Evolutionary conservation across 2,329 filamentous ascomycete genomes (phyloP).

Genomic region (Colletotrichum spinosum): DNA sequence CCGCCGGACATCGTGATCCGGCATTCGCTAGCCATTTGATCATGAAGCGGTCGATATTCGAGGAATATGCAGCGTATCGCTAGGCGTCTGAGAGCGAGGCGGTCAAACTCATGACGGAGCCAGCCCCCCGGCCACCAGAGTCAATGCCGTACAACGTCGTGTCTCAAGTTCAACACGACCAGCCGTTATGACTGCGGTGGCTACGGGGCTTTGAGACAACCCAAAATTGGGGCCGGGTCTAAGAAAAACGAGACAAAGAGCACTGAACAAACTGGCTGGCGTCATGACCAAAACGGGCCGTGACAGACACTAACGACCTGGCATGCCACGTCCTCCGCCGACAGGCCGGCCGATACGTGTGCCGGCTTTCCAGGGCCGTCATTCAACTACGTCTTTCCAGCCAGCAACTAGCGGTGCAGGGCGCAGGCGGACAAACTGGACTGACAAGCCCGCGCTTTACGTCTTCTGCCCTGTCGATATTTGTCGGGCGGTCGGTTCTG

Average conservation of each 20-base stretch:
- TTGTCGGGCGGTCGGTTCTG: constrained; percentile 34
- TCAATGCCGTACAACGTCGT: constrained; percentile 30
- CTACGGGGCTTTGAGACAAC: constrained; percentile 30
- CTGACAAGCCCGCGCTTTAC: constrained; percentile 15
- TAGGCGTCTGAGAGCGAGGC: constrained; percentile 17
- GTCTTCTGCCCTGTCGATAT: constrained; percentile 35
- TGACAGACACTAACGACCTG: neutral
- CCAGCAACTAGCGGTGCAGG: neutral
- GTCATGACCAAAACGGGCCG: neutral
- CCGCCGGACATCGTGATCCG: constrained; percentile 23
- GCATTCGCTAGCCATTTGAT: constrained; percentile 9
- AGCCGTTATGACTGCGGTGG: constrained; percentile 14
- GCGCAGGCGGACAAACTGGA: constrained; percentile 25
- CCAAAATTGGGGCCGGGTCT: constrained; percentile 26
- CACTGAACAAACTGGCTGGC: constrained; percentile 16
- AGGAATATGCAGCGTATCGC: constrained; percentile 16
- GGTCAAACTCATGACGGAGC: constrained; percentile 25
- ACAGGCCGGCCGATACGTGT: no score
- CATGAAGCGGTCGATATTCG: constrained; percentile 2
- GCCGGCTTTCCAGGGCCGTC: no score
- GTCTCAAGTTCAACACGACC: constrained; percentile 23
- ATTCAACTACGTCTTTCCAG: no score
- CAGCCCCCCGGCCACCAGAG: constrained; percentile 19
- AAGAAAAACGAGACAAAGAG: constrained; percentile 20
- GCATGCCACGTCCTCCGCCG: constrained; percentile 1